Evolutionary conservation across 306 rosid species (phyloP).

Genomic region (Lathyrus aphaca): DNA sequence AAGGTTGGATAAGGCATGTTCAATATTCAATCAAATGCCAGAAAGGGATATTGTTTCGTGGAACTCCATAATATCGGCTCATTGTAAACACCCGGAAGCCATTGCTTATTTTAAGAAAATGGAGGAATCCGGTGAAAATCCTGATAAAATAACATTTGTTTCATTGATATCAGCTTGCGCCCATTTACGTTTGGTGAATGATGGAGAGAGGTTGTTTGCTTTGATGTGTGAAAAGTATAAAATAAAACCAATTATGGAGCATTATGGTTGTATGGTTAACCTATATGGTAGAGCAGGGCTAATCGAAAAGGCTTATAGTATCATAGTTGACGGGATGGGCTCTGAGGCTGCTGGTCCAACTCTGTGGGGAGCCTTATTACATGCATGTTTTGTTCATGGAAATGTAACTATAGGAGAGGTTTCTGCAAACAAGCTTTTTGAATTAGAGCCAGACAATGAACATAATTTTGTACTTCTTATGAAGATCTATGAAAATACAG

Average conservation of each 20-base stretch:
- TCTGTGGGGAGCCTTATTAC: conserved; percentile 84
- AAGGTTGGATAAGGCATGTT: conserved; percentile 53
- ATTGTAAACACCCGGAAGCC: conserved; percentile 55
- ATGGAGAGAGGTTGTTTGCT: conserved; percentile 66
- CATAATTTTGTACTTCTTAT: conserved; percentile 78
- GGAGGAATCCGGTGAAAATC: conserved; percentile 57
- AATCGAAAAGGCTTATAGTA: conserved; percentile 62
- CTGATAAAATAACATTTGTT: conserved; percentile 78
- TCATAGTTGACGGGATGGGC: conserved; percentile 55
- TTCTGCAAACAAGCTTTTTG: conserved; percentile 79
- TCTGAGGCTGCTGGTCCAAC: conserved; percentile 83
- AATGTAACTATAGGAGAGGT: conserved; percentile 67
- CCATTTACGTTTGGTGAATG: conserved; percentile 62
- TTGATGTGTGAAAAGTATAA: conserved; percentile 66
- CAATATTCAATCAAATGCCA: conserved; percentile 70
- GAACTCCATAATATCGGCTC: conserved; percentile 86
- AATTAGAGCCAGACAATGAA: conserved; percentile 84
- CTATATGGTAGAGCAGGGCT: conserved; percentile 88
- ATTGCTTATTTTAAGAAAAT: conserved; percentile 64
- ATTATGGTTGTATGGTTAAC: conserved; percentile 86
- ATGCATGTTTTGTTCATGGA: conserved; percentile 70
- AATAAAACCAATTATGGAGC: conserved; percentile 79
- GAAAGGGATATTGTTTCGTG: conserved; percentile 80
- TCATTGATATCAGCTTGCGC: conserved; percentile 78
- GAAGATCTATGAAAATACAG: conserved; percentile 65